phyloP scores from a whole-genome alignment of 73 alveolate genomes.

The Strombidium stylifer region DNA sequence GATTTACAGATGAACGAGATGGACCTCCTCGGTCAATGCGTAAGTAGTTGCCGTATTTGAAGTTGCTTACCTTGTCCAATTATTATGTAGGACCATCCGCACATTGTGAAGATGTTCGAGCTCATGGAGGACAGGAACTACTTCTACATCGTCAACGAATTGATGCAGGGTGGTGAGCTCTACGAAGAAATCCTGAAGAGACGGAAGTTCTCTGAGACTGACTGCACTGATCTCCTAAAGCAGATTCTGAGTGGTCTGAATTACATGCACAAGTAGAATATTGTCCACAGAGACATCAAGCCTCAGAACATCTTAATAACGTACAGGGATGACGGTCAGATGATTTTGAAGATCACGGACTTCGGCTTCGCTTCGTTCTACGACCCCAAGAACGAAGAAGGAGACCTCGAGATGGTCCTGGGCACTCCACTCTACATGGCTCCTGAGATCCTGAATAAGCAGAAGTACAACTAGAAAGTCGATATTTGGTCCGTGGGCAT shows the following conservation, averaged over 20 bases:
- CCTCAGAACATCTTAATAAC: neutral
- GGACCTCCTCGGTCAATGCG: too few relatives aligned
- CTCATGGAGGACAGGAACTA: too few relatives aligned
- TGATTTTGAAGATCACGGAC: neutral
- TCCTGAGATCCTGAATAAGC: constrained; percentile 71
- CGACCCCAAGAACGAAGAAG: constrained; percentile 5
- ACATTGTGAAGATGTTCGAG: too few relatives aligned
- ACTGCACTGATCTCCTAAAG: constrained; percentile 68
- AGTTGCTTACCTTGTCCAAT: too few relatives aligned
- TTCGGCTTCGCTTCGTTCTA: neutral
- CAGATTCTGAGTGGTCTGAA: constrained; percentile 67
- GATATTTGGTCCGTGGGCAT: constrained; percentile 84
- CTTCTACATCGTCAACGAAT: too few relatives aligned
- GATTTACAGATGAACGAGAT: too few relatives aligned
- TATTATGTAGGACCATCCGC: too few relatives aligned
- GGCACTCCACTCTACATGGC: constrained; percentile 81
- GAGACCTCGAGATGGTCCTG: neutral
- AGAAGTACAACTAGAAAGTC: constrained; percentile 57
- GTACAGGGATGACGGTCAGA: neutral
- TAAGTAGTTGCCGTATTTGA: too few relatives aligned
- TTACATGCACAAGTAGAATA: constrained; percentile 69
- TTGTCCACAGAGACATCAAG: constrained; percentile 33
- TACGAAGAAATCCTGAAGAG: constrained; percentile 61
- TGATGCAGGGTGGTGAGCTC: constrained; percentile 82
- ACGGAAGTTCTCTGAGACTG: constrained; percentile 51